Base-by-base conservation (phyloP, 2,329 filamentous ascomycete species). In the Hymenoscyphus repandus region DNA sequence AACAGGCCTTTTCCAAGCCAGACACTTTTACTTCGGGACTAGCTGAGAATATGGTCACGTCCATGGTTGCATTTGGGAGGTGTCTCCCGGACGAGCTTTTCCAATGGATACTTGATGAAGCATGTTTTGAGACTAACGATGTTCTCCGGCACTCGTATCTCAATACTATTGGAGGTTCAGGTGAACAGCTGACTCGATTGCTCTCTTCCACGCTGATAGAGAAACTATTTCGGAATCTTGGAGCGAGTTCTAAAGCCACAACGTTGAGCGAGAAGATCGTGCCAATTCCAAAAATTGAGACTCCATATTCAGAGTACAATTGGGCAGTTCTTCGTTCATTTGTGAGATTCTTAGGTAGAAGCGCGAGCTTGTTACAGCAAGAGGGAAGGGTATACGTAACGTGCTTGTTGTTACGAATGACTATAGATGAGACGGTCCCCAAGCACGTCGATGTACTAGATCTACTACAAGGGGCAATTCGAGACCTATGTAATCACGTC, bases 1-100 rank as follows among this genome's bases (percentile, higher is more conserved):
- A 56, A 20, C 46, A 45, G 37, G 56, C 59, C 27, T 65, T 83
- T 4, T 65, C 66, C 51, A 73, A 80, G 31, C 69, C 75, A 0
- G 68, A 69, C 6, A 70, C 72, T 36, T 77, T 90, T 47, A 67
- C 80, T 20, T 82, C 80, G 17, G 85, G 86, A 1, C 69, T 86
- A 50, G 74, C 83, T 1, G 74, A 79, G 49, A 75, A 79, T 40
- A 70, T 84, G 12, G 68, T 79, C 13, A 61, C 65, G 4, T 66
- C 67, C 40, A 70, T 84, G 12, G 68, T 79, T 13, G 62, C 65
- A 4, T 66, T 67, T 50, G 70, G 70, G 36, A 64, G 67, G 11
- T 56, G 63, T 2, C 64, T 90, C 11, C 80, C 86, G 0, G 79
- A 88, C 53, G 76, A 85, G 49, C 62, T 90, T 1, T 74, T 88